Percentiles rank a stretch among this genome's conserved stretches.
Conservation (phyloP, 2,329 filamentous ascomycete species). For the Trichoderma breve region DNA sequence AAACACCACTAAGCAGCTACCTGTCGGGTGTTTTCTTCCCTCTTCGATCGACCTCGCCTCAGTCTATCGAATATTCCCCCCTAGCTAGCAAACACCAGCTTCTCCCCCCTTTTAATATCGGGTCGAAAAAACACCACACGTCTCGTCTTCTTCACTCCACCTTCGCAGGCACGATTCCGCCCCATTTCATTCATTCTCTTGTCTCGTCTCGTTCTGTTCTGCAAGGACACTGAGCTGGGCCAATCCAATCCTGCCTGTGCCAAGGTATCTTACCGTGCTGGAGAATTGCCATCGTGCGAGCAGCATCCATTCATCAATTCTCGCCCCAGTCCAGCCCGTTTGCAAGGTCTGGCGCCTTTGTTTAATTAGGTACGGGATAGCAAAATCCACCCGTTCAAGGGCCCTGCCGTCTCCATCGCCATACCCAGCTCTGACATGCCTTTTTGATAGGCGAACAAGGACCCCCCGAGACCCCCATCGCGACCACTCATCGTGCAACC, state of each 20-base stretch:
- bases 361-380: constrained; percentile 19
- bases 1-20: background rate
- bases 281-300: background rate
- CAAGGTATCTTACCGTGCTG: too few relatives aligned
- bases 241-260: background rate
- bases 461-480: constrained; percentile 1
- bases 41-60: background rate
- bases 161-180: background rate
- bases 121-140: constrained; percentile 1
- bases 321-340: background rate
- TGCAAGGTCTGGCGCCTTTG: constrained; percentile 9
- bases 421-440: constrained; percentile 1
- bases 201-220: background rate
- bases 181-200: background rate
- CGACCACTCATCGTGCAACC: background rate
- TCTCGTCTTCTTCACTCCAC: background rate
- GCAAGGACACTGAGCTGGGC: background rate
- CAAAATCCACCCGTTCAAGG: constrained; percentile 9
- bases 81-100: background rate
- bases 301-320: background rate
- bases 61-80: background rate
- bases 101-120: background rate
- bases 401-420: constrained; percentile 14
- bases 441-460: constrained; percentile 16
- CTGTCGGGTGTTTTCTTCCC: background rate